phyloP scores from a whole-genome alignment of 2,329 filamentous ascomycete genomes.

The Pseudogymnoascus sp. region DNA sequence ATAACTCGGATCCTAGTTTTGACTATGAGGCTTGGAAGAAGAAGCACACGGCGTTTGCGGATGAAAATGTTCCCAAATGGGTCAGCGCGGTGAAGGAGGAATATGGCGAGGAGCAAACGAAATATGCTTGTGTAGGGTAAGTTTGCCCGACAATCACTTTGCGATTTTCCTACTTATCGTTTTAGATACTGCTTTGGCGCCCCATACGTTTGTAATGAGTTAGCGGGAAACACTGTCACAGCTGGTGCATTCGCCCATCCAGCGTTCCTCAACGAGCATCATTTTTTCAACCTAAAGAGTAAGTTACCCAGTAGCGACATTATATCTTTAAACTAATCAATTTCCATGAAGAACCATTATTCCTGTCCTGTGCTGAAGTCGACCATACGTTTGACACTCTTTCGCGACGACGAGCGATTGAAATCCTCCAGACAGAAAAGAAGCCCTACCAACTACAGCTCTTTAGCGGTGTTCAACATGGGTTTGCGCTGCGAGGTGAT shows the following conservation, averaged over 20 bases:
- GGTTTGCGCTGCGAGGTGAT: slow-evolving; percentile 54
- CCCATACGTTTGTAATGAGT: slow-evolving; percentile 36
- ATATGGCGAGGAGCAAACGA: slow-evolving; percentile 29
- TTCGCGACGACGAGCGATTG: slow-evolving; percentile 33
- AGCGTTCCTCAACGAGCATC: slow-evolving; percentile 38
- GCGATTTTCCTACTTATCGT: slow-evolving; percentile 12
- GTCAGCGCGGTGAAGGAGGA: slow-evolving; percentile 29
- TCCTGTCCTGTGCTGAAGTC: slow-evolving; percentile 37
- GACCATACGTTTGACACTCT: slow-evolving; percentile 36
- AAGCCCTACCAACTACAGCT: slow-evolving; percentile 53
- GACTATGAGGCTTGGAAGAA: slow-evolving; percentile 40
- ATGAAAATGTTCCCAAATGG: slow-evolving; percentile 37
- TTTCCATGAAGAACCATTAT: slow-evolving; percentile 30
- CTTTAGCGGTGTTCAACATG: slow-evolving; percentile 52
- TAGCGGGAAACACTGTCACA: slow-evolving; percentile 30
- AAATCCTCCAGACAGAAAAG: slow-evolving; percentile 33
- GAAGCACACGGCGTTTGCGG: slow-evolving; percentile 37
- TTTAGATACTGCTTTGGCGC: slow-evolving; percentile 32
- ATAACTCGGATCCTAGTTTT: slow-evolving; percentile 32
- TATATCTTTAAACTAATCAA: background rate
- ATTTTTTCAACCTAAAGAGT: slow-evolving; percentile 34
- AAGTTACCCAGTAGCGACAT: slow-evolving; percentile 11
- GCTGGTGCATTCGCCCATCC: slow-evolving; percentile 44
- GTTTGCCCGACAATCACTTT: background rate
- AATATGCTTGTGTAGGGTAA: slow-evolving; percentile 34